Evolutionary conservation across 805 yeast species (phyloP).

Genomic region (Middelhovenomyces tepae): DNA sequence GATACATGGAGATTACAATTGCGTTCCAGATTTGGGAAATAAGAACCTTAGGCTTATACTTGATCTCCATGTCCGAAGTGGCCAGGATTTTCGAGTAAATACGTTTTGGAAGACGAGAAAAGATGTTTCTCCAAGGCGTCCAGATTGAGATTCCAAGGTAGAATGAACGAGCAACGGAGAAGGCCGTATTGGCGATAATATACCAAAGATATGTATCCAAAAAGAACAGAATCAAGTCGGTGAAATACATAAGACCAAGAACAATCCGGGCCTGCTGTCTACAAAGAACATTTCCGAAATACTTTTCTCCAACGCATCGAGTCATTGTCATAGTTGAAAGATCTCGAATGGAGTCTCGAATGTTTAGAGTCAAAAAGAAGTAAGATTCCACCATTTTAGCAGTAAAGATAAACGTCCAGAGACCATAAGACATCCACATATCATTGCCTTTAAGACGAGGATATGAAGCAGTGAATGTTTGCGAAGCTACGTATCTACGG

Average conservation of each 20-base stretch:
- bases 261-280: slow-evolving; percentile 80
- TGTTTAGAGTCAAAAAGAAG: slow-evolving; percentile 76
- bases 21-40: slow-evolving; percentile 99
- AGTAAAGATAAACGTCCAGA: slow-evolving; percentile 83
- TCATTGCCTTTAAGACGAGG: slow-evolving; percentile 75
- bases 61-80: slow-evolving; percentile 97
- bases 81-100: slow-evolving; percentile 96
- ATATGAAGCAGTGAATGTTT: slow-evolving; percentile 91
- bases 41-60: slow-evolving; percentile 96
- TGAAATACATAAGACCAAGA: slow-evolving; percentile 84
- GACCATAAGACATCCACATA: slow-evolving; percentile 90
- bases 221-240: slow-evolving; percentile 92
- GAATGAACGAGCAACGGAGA: slow-evolving; percentile 96
- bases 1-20: slow-evolving; percentile 97
- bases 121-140: slow-evolving; percentile 99
- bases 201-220: slow-evolving; percentile 99
- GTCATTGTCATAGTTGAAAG: slow-evolving; percentile 70
- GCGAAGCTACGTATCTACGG: slow-evolving; percentile 85
- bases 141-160: slow-evolving; percentile 97
- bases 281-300: slow-evolving; percentile 75
- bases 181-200: slow-evolving; percentile 86
- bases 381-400: slow-evolving; percentile 90
- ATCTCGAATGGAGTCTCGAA: slow-evolving; percentile 91
- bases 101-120: slow-evolving; percentile 97
- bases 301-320: slow-evolving; percentile 90